A percentile compares a stretch with the other conserved stretches of the same genome.
phyloP scores from a whole-genome alignment of 345 rosid species.

The Lepidium aucheri region DNA sequence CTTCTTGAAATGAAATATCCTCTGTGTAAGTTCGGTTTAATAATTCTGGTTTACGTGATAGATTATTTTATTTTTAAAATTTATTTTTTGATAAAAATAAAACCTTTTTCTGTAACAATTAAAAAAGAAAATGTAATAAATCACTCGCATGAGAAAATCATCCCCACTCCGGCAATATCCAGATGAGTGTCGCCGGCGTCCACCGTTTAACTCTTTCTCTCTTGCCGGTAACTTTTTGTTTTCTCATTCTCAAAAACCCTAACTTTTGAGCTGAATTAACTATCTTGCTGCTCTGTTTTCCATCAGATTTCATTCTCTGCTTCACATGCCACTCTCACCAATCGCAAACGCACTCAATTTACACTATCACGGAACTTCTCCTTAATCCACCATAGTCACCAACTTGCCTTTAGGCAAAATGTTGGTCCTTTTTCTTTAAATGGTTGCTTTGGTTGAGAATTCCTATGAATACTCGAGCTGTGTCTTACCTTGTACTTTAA shows the following conservation, averaged over 20 bases:
- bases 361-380: neutral
- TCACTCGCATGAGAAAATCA: neutral
- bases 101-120: neutral
- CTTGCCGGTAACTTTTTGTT: neutral
- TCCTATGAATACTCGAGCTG: neutral
- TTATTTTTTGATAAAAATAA: too few species aligned
- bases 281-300: neutral
- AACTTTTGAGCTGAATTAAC: neutral
- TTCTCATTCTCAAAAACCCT: neutral
- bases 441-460: neutral
- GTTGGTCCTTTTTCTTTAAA: neutral
- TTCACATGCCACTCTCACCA: neutral
- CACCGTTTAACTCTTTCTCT: neutral
- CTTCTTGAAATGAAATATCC: neutral
- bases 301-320: neutral
- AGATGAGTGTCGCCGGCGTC: slow-evolving; percentile 18
- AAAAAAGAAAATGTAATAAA: too few species aligned
- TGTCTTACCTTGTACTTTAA: neutral
- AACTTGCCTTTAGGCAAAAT: neutral
- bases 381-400: neutral
- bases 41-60: neutral
- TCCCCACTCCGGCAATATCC: neutral
- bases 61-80: too few species aligned
- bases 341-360: neutral
- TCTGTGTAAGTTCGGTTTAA: neutral